Conservation (phyloP, 768 basidiomycete species). For the Termitomyces sp. region DNA sequence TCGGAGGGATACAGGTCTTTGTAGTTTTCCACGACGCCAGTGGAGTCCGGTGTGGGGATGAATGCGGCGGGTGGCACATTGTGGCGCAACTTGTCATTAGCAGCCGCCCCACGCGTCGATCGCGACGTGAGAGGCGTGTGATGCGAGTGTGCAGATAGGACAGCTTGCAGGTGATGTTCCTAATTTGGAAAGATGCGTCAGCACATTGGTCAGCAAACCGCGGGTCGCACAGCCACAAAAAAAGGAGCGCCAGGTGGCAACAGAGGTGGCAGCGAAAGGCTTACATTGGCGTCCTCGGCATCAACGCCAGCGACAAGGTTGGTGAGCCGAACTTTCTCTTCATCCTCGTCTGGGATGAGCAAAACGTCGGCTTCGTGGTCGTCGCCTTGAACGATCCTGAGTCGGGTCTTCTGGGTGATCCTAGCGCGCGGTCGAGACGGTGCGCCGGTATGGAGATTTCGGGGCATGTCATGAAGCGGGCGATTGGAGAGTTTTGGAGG, state of each 20-base stretch:
- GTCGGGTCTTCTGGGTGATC: conserved; percentile 89
- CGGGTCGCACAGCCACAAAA: conserved; percentile 45
- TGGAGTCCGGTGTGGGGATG: conserved; percentile 93
- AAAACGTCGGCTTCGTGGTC: conserved; percentile 76
- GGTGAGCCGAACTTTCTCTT: conserved; percentile 73
- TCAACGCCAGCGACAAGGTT: conserved; percentile 82
- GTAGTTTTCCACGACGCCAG: conserved; percentile 74
- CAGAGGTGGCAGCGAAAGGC: conserved; percentile 31
- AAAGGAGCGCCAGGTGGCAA: conserved; percentile 31
- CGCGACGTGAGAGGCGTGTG: conserved; percentile 24
- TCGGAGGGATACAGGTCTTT: conserved; percentile 64
- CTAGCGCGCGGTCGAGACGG: conserved; percentile 81
- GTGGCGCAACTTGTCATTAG: conserved; percentile 24
- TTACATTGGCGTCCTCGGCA: conserved; percentile 90
- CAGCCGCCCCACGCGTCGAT: conserved; percentile 21
- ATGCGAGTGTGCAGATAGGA: conserved; percentile 38
- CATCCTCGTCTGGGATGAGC: conserved; percentile 81
- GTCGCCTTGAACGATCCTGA: conserved; percentile 76
- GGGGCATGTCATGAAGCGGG: conserved; percentile 82
- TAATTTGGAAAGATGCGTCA: conserved; percentile 31
- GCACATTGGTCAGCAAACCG: conserved; percentile 41
- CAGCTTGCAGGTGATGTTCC: conserved; percentile 52
- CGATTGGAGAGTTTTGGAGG: conserved; percentile 23
- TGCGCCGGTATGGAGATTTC: conserved; percentile 69
- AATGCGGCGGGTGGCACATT: conserved; percentile 47